A percentile compares a stretch with the other conserved stretches of the same genome.
phyloP scores from a whole-genome alignment of 2,329 filamentous ascomycete species.

The Colletotrichum musicola region DNA sequence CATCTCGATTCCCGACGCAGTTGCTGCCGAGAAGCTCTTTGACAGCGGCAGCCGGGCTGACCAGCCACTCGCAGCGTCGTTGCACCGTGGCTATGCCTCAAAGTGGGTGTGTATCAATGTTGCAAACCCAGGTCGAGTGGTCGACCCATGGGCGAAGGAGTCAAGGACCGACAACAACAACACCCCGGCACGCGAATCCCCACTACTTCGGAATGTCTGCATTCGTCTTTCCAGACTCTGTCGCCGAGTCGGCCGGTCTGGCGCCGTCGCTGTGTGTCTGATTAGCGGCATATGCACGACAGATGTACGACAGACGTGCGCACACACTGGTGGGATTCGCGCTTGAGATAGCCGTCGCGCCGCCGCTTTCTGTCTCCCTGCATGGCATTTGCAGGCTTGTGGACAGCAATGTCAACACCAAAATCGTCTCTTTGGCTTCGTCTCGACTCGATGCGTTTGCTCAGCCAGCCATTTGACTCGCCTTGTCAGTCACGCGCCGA shows the following conservation, averaged over 20 bases:
- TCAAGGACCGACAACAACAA: slow-evolving; percentile 14
- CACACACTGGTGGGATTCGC: slow-evolving; percentile 37
- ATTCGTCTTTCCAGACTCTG: slow-evolving; percentile 27
- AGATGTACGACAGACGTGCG: slow-evolving; percentile 34
- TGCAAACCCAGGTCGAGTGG: background rate
- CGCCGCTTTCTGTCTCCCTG: slow-evolving; percentile 29
- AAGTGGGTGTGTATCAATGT: slow-evolving; percentile 11
- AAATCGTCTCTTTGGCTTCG: slow-evolving; percentile 11
- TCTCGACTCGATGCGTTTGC: background rate
- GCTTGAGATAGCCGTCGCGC: slow-evolving; percentile 37
- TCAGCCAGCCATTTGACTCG: background rate
- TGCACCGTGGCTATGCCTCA: slow-evolving; percentile 9
- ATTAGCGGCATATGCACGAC: slow-evolving; percentile 41
- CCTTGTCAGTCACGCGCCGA: background rate
- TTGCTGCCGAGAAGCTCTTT: background rate
- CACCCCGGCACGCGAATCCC: slow-evolving; percentile 18
- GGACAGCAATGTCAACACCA: slow-evolving; percentile 19
- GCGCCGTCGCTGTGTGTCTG: slow-evolving; percentile 33
- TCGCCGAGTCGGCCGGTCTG: slow-evolving; percentile 26
- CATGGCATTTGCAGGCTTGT: slow-evolving; percentile 24
- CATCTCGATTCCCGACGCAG: slow-evolving; percentile 21
- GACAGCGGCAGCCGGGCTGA: slow-evolving; percentile 6
- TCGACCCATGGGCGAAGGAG: slow-evolving; percentile 10
- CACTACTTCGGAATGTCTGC: slow-evolving; percentile 29
- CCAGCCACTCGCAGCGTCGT: slow-evolving; percentile 6